These are phyloP conservation scores for Stereum hirsutum DNA, from an alignment of 1,284 basidiomycete species.

Conservation along the genomic window DNA sequence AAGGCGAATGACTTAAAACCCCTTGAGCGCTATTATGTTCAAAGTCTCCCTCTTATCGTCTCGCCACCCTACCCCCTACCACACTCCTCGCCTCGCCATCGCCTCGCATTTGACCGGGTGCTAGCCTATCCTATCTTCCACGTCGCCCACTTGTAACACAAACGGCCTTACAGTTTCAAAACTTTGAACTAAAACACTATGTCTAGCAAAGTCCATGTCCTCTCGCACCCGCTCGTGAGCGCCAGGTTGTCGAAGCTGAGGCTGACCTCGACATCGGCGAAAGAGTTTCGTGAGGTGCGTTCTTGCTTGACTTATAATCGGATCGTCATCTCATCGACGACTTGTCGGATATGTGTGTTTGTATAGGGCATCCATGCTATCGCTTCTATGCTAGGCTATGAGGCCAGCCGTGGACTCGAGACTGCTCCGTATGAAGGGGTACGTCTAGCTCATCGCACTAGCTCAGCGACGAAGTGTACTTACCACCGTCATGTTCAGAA, in stretches of 20 bases:
- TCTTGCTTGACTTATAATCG: neutral
- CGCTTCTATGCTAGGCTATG: slow-evolving; percentile 65
- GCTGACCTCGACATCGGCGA: slow-evolving; percentile 48
- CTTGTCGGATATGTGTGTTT: slow-evolving; percentile 3
- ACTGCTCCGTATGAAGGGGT: slow-evolving; percentile 57
- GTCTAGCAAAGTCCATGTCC: slow-evolving; percentile 35
- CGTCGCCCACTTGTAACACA: too few relatives aligned
- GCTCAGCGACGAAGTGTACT: slow-evolving; percentile 1
- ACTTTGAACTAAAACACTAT: too few relatives aligned
- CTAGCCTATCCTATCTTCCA: too few relatives aligned
- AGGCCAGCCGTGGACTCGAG: slow-evolving; percentile 60
- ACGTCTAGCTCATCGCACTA: slow-evolving; percentile 12
- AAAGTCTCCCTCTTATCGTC: too few relatives aligned
- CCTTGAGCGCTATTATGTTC: too few relatives aligned
- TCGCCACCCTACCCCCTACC: too few relatives aligned
- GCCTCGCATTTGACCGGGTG: too few relatives aligned
- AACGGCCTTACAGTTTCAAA: too few relatives aligned
- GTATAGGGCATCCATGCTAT: slow-evolving; percentile 58
- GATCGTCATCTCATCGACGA: neutral
- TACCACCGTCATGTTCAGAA: too few relatives aligned
- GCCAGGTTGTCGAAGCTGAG: slow-evolving; percentile 67
- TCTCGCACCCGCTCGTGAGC: slow-evolving; percentile 68
- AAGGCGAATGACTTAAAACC: too few relatives aligned
- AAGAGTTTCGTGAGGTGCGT: slow-evolving; percentile 72
- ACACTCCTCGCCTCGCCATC: too few relatives aligned